Evolutionary conservation across 2,329 filamentous ascomycete species (phyloP), one percentile per base, ranked within the genome.

Genomic region (Claviceps pusilla): DNA sequence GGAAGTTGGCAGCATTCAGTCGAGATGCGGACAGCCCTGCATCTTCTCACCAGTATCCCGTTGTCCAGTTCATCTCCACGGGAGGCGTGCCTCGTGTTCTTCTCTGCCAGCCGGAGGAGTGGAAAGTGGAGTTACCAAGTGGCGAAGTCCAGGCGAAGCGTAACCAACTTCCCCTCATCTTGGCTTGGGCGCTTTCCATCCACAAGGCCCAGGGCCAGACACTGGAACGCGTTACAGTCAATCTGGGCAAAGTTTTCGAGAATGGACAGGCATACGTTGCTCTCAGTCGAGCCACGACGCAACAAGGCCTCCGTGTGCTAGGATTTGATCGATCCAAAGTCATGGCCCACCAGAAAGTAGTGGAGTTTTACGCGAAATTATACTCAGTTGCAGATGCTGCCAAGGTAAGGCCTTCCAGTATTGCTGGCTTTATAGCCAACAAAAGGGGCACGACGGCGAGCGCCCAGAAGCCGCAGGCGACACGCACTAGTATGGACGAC

Each of bases 131-230:
- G 65, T 77, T 95, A n/a, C 93, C 93, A 1, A 95, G 87, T 54
- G 93, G 93, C 49, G 90, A 97, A 66, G 77, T 97, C 0, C 89
- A 95, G 67, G 93, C 93, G 1, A 87, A 88, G 57, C 86, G 93
- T 43, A 78, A 78, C 48, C 87, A 91, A 62, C 69, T 91, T 2
- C 93, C 93, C 0, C 76, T 98, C 51, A 97, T 98, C 58, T 76
- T 98, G 35, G 93, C 93, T 0, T 98, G 93, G 93, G 93, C 93
- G 2, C 72, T 98, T 24, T 95, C 89, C 1, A 98, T 98, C 56
- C 93, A 98, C 74, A 98, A 98, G 70, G 93, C 93, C 0, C 91
- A 97, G 66, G 91, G 91, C 1, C 91, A 97, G 68, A 97, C 91
- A 1, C 73, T 96, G 31, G 89, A 95, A 64, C 79, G 91, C 51